These are phyloP conservation scores for Phytophthora agathidicida DNA, from an alignment of 352 stramenopile genomes.

Conservation along the genomic window DNA sequence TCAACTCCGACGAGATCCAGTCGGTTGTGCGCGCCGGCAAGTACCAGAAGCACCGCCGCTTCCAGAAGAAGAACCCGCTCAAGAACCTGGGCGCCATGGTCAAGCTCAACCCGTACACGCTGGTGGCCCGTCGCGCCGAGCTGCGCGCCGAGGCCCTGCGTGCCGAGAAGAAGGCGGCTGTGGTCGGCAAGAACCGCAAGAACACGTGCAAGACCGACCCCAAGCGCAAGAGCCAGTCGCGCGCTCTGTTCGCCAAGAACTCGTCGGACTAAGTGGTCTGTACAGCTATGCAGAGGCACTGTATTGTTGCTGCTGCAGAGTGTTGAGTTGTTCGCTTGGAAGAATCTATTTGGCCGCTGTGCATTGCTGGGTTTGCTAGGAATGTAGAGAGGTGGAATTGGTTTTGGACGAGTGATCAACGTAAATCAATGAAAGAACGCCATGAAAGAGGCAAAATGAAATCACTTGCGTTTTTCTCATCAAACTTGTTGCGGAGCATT, in stretches of 20 bases:
- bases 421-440: conserved; percentile 23
- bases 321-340: conserved; percentile 12
- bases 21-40: conserved; percentile 96
- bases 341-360: conserved; percentile 6
- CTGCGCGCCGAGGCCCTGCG: conserved; percentile 85
- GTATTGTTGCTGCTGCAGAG: conserved; percentile 6
- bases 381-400: conserved; percentile 6
- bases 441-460: conserved; percentile 33
- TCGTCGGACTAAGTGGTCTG: conserved; percentile 63
- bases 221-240: conserved; percentile 79
- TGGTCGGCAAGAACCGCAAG: conserved; percentile 83
- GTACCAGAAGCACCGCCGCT: conserved; percentile 87
- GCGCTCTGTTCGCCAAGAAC: conserved; percentile 85
- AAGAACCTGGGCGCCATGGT: conserved; percentile 96
- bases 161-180: conserved; percentile 89
- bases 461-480: too few species aligned
- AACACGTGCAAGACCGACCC: conserved; percentile 84
- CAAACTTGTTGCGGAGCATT: too few species aligned
- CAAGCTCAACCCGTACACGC: conserved; percentile 97
- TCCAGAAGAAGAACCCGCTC: conserved; percentile 98
- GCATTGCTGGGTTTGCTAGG: conserved; percentile 11
- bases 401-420: conserved; percentile 3
- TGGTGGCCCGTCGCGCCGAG: conserved; percentile 91
- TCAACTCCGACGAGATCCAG: conserved; percentile 99
- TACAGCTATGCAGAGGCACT: not conserved